These are phyloP conservation scores for Fusarium virguliforme DNA, from an alignment of 2,329 filamentous ascomycete species.

Conservation along the genomic window DNA sequence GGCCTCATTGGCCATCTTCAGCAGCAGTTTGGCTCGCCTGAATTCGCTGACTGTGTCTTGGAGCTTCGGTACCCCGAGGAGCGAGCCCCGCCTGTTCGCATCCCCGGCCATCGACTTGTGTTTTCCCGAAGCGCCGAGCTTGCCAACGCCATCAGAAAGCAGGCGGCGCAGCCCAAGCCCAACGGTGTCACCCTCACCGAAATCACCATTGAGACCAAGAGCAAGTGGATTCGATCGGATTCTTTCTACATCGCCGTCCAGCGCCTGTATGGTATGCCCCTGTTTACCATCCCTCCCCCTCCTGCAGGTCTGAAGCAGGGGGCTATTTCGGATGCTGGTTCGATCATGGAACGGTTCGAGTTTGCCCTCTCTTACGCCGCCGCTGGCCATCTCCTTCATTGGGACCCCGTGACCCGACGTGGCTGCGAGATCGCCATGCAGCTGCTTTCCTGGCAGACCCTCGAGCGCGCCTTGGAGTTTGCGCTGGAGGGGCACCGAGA, in stretches of 20 bases:
- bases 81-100: constrained; percentile 58
- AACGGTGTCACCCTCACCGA: constrained; percentile 48
- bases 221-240: constrained; percentile 70
- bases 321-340: constrained; percentile 58
- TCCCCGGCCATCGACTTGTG: constrained; percentile 71
- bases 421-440: constrained; percentile 73
- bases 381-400: constrained; percentile 71
- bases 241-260: constrained; percentile 72
- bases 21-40: constrained; percentile 54
- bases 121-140: constrained; percentile 66
- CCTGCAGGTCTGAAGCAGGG: constrained; percentile 49
- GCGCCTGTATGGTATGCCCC: constrained; percentile 69
- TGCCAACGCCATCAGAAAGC: constrained; percentile 48
- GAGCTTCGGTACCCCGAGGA: constrained; percentile 64
- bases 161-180: constrained; percentile 52
- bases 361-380: constrained; percentile 77
- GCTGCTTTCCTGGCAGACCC: constrained; percentile 74
- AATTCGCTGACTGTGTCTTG: constrained; percentile 63
- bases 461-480: constrained; percentile 75
- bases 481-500: constrained; percentile 62
- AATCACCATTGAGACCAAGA: constrained; percentile 64
- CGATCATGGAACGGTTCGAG: constrained; percentile 63
- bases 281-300: constrained; percentile 59
- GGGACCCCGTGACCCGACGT: constrained; percentile 69
- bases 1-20: constrained; percentile 60